phyloP scores from a whole-genome alignment of 2,329 filamentous ascomycete genomes.

The Pestalotiopsis sp. region DNA sequence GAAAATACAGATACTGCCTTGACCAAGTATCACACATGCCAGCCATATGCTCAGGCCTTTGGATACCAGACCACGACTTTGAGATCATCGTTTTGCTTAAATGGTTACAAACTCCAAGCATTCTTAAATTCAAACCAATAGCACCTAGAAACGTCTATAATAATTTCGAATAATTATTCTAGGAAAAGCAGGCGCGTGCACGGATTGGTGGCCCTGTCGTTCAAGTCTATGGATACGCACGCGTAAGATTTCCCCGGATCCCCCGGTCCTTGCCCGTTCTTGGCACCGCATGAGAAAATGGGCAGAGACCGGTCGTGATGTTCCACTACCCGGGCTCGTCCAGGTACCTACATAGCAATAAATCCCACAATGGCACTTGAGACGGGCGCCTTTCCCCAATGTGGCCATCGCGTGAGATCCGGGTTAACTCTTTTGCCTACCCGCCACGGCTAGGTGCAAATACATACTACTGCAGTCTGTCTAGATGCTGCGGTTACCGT shows the following conservation, averaged over 20 bases:
- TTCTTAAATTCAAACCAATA: not conserved
- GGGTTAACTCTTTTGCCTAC: not conserved
- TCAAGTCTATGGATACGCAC: too few relatives aligned
- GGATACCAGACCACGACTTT: too few relatives aligned
- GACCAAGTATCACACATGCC: too few relatives aligned
- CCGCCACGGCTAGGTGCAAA: too few relatives aligned
- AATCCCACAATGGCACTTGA: not conserved
- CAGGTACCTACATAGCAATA: not conserved
- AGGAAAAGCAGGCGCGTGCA: not conserved
- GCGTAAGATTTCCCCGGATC: not conserved
- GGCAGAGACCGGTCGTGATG: not conserved
- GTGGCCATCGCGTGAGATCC: not conserved
- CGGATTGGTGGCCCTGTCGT: not conserved
- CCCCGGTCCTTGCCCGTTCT: not conserved
- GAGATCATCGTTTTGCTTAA: too few relatives aligned
- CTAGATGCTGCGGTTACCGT: too few relatives aligned
- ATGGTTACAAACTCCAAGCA: not conserved
- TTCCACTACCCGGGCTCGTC: not conserved
- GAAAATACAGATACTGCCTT: too few relatives aligned
- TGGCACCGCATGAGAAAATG: not conserved
- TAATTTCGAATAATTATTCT: not conserved
- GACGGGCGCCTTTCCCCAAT: not conserved
- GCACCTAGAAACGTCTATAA: not conserved
- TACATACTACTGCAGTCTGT: not conserved
- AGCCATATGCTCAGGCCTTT: too few relatives aligned